Conservation (phyloP, 306 rosid genomes). For the Begonia masoniana region DNA sequence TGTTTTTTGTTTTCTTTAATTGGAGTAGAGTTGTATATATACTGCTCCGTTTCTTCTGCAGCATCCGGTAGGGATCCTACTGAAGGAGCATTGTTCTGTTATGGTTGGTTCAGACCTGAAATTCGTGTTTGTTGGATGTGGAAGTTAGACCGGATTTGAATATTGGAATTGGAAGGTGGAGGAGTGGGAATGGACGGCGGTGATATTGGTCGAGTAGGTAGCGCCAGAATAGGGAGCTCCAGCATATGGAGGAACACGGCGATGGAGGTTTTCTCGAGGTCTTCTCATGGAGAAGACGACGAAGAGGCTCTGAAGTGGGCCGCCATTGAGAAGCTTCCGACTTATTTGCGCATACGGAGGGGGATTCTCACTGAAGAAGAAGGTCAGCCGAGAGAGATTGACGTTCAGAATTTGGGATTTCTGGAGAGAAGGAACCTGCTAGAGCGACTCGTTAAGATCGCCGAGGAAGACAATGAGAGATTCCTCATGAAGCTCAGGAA, state of each 20-base stretch:
- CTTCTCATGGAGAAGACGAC: slow-evolving; percentile 60
- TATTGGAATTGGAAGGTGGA: too few relatives aligned
- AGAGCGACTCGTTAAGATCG: slow-evolving; percentile 76
- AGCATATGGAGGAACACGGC: slow-evolving; percentile 44
- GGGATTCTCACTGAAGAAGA: slow-evolving; percentile 42
- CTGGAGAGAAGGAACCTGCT: slow-evolving; percentile 57
- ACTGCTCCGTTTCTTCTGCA: too few relatives aligned
- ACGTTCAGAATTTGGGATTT: slow-evolving; percentile 50
- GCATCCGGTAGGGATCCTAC: too few relatives aligned
- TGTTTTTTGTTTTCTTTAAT: too few relatives aligned
- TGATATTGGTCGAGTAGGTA: slow-evolving; percentile 37
- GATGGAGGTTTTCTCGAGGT: slow-evolving; percentile 51
- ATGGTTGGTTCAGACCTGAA: too few relatives aligned
- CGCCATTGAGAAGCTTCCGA: slow-evolving; percentile 72
- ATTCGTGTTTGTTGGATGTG: too few relatives aligned
- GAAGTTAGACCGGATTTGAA: too few relatives aligned
- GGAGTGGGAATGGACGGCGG: slow-evolving; percentile 37
- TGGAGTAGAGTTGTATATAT: too few relatives aligned
- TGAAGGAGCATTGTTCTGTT: too few relatives aligned
- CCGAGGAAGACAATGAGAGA: slow-evolving; percentile 76
- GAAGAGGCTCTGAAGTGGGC: slow-evolving; percentile 89
- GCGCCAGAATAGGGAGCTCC: slow-evolving; percentile 58
- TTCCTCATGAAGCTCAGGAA: slow-evolving; percentile 67
- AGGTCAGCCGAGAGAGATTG: slow-evolving; percentile 51
- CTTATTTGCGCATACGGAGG: slow-evolving; percentile 53